phyloP scores from a whole-genome alignment of 805 yeast species.

The Hanseniaspora mollemarum region DNA sequence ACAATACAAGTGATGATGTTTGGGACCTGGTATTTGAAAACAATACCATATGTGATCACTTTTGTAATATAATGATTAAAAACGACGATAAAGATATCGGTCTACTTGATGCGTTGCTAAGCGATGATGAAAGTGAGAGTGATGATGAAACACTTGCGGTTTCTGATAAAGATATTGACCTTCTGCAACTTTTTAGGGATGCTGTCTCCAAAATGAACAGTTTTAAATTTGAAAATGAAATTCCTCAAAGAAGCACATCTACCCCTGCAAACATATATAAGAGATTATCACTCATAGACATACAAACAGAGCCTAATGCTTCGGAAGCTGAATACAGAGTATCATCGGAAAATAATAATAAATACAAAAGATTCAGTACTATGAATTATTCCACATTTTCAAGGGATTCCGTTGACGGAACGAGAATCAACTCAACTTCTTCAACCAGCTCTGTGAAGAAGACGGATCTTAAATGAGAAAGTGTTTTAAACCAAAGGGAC shows the following conservation, averaged over 20 bases:
- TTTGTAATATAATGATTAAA: neutral
- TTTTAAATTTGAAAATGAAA: neutral
- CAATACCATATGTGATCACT: neutral
- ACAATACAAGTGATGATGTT: conserved; percentile 26
- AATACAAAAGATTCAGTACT: conserved; percentile 11
- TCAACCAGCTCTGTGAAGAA: conserved; percentile 7
- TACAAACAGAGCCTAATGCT: neutral
- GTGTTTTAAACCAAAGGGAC: too few species aligned
- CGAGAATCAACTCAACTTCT: neutral
- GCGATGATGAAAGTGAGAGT: neutral
- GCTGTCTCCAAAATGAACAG: conserved; percentile 12
- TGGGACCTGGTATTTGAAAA: conserved; percentile 36
- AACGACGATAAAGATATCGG: neutral
- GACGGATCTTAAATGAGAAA: neutral
- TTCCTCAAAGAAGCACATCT: conserved; percentile 2
- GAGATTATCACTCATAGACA: conserved; percentile 6
- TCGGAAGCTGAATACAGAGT: neutral
- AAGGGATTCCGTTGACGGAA: neutral
- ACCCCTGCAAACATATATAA: conserved; percentile 4
- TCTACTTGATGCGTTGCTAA: neutral
- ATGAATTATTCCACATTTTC: neutral
- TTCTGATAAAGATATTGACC: neutral
- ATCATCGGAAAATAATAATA: conserved; percentile 5
- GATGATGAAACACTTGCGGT: neutral
- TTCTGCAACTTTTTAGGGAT: conserved; percentile 8